Evolutionary conservation across 2,329 filamentous ascomycete species (phyloP).

Genomic region (Parastagonospora avenae): DNA sequence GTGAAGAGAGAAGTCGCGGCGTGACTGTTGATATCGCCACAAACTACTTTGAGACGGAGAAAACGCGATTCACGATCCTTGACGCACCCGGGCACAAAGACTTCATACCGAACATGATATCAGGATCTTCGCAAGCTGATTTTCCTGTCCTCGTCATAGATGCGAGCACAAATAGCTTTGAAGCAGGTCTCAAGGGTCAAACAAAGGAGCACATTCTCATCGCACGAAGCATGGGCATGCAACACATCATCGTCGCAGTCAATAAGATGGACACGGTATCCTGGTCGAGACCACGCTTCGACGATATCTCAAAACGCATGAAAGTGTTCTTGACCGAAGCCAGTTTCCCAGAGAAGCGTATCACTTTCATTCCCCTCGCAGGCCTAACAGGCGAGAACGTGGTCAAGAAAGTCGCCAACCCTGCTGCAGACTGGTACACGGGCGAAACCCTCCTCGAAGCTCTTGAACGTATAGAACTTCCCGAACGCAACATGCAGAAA

Average conservation of each 20-base stretch:
- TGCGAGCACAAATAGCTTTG: constrained; percentile 86
- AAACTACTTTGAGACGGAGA: constrained; percentile 89
- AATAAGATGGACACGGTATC: constrained; percentile 91
- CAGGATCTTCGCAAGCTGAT: constrained; percentile 92
- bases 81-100: constrained; percentile 94
- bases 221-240: constrained; percentile 87
- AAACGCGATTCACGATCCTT: constrained; percentile 87
- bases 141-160: constrained; percentile 95
- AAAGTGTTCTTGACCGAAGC: constrained; percentile 80
- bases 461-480: constrained; percentile 80
- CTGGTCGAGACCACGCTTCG: constrained; percentile 83
- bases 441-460: constrained; percentile 81
- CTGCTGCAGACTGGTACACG: constrained; percentile 72
- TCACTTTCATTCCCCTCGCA: constrained; percentile 87
- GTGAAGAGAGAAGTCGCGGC: constrained; percentile 85
- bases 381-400: constrained; percentile 91
- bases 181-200: constrained; percentile 90
- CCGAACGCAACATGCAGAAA: constrained; percentile 71
- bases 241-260: constrained; percentile 84
- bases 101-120: constrained; percentile 99
- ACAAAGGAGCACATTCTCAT: constrained; percentile 92
- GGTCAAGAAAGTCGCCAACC: constrained; percentile 61
- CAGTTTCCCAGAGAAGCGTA: constrained; percentile 79
- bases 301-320: constrained; percentile 84
- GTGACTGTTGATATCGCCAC: constrained; percentile 97